Evolutionary conservation across 2,329 filamentous ascomycete genomes (phyloP).

Genomic region (Penicillium oxalicum): DNA sequence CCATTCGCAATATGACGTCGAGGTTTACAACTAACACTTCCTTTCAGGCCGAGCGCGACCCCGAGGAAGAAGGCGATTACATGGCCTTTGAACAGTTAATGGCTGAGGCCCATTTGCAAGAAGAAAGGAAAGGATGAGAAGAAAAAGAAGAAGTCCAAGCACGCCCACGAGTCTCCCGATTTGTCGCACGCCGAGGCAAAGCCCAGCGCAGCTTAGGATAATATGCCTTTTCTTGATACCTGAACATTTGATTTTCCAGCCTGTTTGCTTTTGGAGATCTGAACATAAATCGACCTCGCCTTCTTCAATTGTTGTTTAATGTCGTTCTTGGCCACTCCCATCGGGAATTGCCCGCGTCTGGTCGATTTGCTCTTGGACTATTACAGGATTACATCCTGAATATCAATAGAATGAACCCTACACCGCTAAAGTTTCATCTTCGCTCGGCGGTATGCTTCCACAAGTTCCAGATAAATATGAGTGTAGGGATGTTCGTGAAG

Average conservation of each 20-base stretch:
- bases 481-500: no score
- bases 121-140: slow-evolving; percentile 85
- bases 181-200: slow-evolving; percentile 11
- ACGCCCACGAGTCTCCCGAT: slow-evolving; percentile 17
- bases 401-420: no score
- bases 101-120: slow-evolving; percentile 86
- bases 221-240: not conserved
- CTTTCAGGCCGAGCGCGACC: slow-evolving; percentile 70
- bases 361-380: not conserved
- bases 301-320: not conserved
- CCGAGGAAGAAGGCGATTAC: slow-evolving; percentile 96
- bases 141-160: slow-evolving; percentile 56
- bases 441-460: no score
- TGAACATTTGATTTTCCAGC: not conserved
- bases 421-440: no score
- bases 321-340: no score
- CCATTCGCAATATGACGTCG: not conserved
- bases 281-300: slow-evolving; percentile 13
- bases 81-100: slow-evolving; percentile 98
- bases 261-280: slow-evolving; percentile 1
- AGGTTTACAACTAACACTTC: slow-evolving; percentile 7
- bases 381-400: no score
- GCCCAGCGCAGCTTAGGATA: slow-evolving; percentile 10
- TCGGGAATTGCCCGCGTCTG: no score
- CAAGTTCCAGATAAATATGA: no score